phyloP scores from a whole-genome alignment of 257 asterid genomes.

The Solanum dulcamara region DNA sequence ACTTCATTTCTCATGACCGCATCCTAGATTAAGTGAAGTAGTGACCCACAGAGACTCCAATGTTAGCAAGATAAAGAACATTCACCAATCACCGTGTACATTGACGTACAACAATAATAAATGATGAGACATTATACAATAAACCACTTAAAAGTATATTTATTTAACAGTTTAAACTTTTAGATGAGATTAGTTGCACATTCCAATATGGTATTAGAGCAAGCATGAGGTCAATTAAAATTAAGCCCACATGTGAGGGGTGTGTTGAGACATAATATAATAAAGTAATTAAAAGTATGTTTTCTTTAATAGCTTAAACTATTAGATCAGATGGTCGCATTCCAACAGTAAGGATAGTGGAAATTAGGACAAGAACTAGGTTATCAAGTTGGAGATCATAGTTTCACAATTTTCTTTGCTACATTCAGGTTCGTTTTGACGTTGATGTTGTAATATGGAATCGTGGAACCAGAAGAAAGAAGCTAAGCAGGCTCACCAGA shows the following conservation, averaged over 20 bases:
- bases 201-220: not conserved
- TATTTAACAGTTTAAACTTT: not conserved
- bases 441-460: not conserved
- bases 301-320: not conserved
- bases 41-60: not conserved
- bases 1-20: not conserved
- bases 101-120: not conserved
- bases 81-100: not conserved
- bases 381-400: not conserved
- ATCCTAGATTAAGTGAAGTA: not conserved
- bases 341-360: not conserved
- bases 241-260: not conserved
- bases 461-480: not conserved
- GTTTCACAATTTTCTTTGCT: not conserved
- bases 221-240: not conserved
- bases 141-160: not conserved
- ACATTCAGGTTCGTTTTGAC: not conserved
- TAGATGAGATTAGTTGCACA: not conserved
- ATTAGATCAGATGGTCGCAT: not conserved
- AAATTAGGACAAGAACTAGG: not conserved
- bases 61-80: not conserved
- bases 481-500: constrained; percentile 26
- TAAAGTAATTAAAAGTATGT: not conserved
- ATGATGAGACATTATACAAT: not conserved
- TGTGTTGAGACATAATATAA: not conserved